These are phyloP conservation scores for Tetracentron sinense DNA, from an alignment of 164 flowering plant species.

Conservation along the genomic window DNA sequence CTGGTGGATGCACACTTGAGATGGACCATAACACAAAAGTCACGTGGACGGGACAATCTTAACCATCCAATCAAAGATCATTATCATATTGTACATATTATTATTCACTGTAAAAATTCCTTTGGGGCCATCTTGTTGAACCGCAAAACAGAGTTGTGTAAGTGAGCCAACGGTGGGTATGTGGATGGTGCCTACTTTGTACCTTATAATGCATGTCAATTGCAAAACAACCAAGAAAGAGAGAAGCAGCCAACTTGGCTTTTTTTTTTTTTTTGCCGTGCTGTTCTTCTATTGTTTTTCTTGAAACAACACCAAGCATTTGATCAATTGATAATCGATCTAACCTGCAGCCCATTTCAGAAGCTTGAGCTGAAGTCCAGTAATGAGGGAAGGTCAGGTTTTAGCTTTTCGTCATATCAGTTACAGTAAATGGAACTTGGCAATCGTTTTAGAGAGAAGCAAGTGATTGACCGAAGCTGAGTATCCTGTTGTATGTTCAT, in stretches of 20 bases:
- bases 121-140: too few relatives aligned
- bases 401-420: conserved; percentile 85
- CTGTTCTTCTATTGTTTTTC: not conserved
- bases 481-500: not conserved
- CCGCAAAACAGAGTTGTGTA: too few relatives aligned
- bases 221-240: too few relatives aligned
- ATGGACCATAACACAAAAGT: not conserved
- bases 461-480: not conserved
- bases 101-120: too few relatives aligned
- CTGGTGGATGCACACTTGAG: too few relatives aligned
- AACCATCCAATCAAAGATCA: too few relatives aligned
- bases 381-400: conserved; percentile 75
- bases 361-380: conserved; percentile 83
- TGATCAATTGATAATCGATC: conserved; percentile 1
- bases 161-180: too few relatives aligned
- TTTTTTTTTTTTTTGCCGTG: too few relatives aligned
- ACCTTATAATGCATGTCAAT: too few relatives aligned
- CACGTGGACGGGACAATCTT: not conserved
- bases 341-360: conserved; percentile 83
- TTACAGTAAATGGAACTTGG: conserved; percentile 37
- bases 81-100: too few relatives aligned
- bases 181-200: too few relatives aligned
- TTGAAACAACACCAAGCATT: not conserved
- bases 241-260: too few relatives aligned
- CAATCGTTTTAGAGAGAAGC: not conserved